Conservation (phyloP, 441 rosid species). For the Pelargonium cotyledonis region DNA sequence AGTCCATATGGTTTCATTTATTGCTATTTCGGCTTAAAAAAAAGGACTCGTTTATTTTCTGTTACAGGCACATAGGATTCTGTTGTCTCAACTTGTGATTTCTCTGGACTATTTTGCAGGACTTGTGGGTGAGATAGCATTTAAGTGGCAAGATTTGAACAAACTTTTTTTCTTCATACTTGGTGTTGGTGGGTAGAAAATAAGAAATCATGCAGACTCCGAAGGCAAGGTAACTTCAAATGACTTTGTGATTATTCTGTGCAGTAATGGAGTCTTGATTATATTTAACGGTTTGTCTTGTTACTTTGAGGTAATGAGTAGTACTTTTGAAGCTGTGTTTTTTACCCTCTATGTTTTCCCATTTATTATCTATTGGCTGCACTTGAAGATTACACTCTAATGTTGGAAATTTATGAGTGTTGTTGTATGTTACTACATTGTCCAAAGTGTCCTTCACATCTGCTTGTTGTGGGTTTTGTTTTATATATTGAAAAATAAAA, state of each 20-base stretch:
- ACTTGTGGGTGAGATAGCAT: conserved; percentile 9
- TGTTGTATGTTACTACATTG: not conserved
- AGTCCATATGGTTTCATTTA: conserved; percentile 39
- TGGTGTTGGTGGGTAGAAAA: not conserved
- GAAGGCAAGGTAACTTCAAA: conserved; percentile 7
- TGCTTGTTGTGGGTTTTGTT: not conserved
- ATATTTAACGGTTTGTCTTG: not conserved
- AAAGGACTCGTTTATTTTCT: conserved; percentile 28
- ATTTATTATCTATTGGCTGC: not conserved
- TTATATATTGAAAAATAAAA: not conserved
- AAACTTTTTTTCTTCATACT: not conserved
- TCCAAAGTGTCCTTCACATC: not conserved
- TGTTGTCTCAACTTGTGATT: conserved; percentile 10
- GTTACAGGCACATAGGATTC: not conserved
- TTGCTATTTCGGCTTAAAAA: conserved; percentile 10
- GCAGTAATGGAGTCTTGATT: not conserved
- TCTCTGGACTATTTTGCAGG: not conserved
- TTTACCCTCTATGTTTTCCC: not conserved
- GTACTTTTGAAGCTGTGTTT: not conserved
- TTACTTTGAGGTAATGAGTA: not conserved
- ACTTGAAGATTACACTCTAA: not conserved
- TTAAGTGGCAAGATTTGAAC: not conserved
- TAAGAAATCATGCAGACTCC: conserved; percentile 8
- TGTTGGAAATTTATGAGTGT: not conserved
- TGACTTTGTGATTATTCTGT: not conserved